phyloP scores from a whole-genome alignment of 2,329 filamentous ascomycete species.

The Biscogniauxia sp. region DNA sequence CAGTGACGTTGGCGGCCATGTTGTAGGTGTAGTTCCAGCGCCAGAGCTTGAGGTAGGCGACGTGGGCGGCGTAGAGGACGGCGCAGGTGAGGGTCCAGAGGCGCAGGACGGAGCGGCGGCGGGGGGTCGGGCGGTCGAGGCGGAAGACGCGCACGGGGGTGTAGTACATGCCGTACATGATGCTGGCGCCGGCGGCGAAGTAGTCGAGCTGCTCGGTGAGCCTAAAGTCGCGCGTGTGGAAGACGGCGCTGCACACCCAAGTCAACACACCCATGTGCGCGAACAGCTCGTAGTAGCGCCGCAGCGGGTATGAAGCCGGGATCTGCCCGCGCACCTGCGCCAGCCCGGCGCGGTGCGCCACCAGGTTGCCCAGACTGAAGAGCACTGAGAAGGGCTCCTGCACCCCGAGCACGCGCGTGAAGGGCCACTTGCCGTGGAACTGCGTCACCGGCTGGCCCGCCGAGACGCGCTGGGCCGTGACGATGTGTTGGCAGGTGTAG shows the following conservation, averaged over 20 bases:
- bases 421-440: slow-evolving; percentile 99
- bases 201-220: slow-evolving; percentile 94
- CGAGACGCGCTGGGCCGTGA: slow-evolving; percentile 69
- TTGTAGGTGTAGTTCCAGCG: slow-evolving; percentile 97
- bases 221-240: slow-evolving; percentile 85
- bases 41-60: slow-evolving; percentile 81
- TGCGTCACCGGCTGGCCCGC: slow-evolving; percentile 72
- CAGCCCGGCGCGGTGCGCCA: slow-evolving; percentile 79
- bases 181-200: slow-evolving; percentile 84
- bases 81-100: slow-evolving; percentile 75
- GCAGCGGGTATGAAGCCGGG: slow-evolving; percentile 70
- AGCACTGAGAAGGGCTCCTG: slow-evolving; percentile 93
- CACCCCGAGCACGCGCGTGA: slow-evolving; percentile 83
- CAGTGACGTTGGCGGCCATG: slow-evolving; percentile 88
- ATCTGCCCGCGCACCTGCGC: slow-evolving; percentile 66
- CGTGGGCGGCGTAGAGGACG: slow-evolving; percentile 69
- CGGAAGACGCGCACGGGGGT: slow-evolving; percentile 78
- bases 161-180: slow-evolving; percentile 90
- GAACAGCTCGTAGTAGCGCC: slow-evolving; percentile 76
- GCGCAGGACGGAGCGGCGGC: slow-evolving; percentile 54
- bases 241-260: slow-evolving; percentile 87
- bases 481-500: slow-evolving; percentile 93
- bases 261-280: slow-evolving; percentile 77
- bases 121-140: slow-evolving; percentile 59
- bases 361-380: slow-evolving; percentile 89